Base-by-base conservation (phyloP, 2,329 filamentous ascomycete species). In the Pseudogymnoascus verrucosus region DNA sequence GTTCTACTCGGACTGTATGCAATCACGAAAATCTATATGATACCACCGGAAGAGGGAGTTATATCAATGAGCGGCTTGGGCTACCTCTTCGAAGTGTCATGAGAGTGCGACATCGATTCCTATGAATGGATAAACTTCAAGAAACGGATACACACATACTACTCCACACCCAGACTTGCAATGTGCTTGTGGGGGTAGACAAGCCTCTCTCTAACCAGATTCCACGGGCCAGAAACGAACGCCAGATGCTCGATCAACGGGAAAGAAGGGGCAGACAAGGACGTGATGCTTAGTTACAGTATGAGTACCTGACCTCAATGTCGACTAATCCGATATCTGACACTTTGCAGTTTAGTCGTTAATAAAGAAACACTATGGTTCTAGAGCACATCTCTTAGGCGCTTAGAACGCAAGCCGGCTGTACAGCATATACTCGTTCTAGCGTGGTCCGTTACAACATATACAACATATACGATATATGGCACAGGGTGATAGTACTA, bases 1-100 rank as follows among this genome's bases (percentile, higher is more conserved):
- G 65, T 79, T 8, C 73, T 83, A 26, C 72, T 82, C 54, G 70
- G 72, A 23, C 74, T 84, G 5, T 83, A 83, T 70, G 78, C 77
- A 63, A 68, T 81, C 63, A 79, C 77, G 19, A 81, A 79, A 70
- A 73, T 83, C 60, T 75, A 81, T 42, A 76, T 76, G 21, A 76
- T 77, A 37, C 74, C 77, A n/a, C 77, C 80, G 4, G 81, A 83
- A 68, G 76, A 79, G 8, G 71, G 69, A 12, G 70, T 74, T 61
- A 75, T 81, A 57, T 76, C 78, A 54, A 74, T 69, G 69, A 71
- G 68, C 63, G 69, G 70, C 54, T 67, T 69, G 39, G 65, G 65
- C 12, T 65, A 72, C 62, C 68, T 74, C 1, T 73, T 57, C 51
- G 51, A 57, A 21, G 51, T 8, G n/a, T 57, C 51, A 14, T 57